These are phyloP conservation scores for Aureobasidium melanogenum DNA, from an alignment of 2,329 filamentous ascomycete species.

Conservation along the genomic window DNA sequence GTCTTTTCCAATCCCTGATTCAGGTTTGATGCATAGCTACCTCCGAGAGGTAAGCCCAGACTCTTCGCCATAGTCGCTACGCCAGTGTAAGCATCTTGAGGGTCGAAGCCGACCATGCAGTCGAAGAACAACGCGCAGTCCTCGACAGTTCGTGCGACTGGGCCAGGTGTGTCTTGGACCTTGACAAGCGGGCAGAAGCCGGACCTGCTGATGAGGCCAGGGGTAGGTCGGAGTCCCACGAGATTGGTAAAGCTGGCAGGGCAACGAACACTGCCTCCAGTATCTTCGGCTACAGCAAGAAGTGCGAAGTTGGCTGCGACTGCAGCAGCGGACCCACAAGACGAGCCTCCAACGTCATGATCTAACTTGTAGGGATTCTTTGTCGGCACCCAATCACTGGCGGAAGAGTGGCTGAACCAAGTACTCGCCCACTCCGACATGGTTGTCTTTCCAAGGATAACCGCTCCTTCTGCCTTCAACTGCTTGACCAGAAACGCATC, in stretches of 20 bases:
- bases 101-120: constrained; percentile 22
- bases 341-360: background rate
- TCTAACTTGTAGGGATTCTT: background rate
- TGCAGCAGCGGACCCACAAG: background rate
- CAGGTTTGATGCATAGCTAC: constrained; percentile 22
- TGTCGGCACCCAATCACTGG: background rate
- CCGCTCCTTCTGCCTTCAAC: background rate
- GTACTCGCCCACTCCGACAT: constrained; percentile 11
- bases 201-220: constrained; percentile 14
- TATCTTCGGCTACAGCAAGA: constrained; percentile 10
- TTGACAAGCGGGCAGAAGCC: constrained; percentile 23
- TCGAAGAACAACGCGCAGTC: constrained; percentile 26
- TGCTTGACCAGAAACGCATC: constrained; percentile 2
- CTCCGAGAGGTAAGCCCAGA: constrained; percentile 18
- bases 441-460: constrained; percentile 11
- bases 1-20: constrained; percentile 13
- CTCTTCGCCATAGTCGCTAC: constrained; percentile 17
- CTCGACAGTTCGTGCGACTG: constrained; percentile 23
- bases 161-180: constrained; percentile 24
- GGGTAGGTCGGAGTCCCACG: constrained; percentile 2
- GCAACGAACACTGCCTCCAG: background rate
- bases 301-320: constrained; percentile 9
- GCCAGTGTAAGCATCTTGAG: constrained; percentile 21
- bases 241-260: constrained; percentile 6
- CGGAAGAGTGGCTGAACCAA: constrained; percentile 3